Evolutionary conservation across 2,329 filamentous ascomycete species (phyloP), one percentile per base, ranked within the genome.

Genomic region (Cercospora zeae-maydis): DNA sequence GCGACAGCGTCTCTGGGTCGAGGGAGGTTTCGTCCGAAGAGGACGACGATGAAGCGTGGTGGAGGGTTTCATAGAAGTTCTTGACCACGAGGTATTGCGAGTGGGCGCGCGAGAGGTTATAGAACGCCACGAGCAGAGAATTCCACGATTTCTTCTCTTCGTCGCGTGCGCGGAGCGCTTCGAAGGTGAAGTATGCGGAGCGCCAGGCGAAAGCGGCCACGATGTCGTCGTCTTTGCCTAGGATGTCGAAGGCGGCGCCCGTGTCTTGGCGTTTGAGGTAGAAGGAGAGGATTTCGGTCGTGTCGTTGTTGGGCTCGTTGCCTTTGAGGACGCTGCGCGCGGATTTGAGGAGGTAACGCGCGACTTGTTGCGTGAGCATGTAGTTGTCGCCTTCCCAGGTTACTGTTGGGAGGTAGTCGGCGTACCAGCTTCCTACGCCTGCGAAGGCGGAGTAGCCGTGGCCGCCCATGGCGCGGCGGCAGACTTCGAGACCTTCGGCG

Each of bases 361-460:
- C 87, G 2, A 92, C 89, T 78, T 92, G 89, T 75, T 92, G 89
- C 9, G 88, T 90, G 63, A 92, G 80, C 89, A 92, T 91, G 79
- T 90, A 92, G 80, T 91, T 91, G 78, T 91, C 89, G 49, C 89
- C 89, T 74, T 92, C 89, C 86, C 87, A 90, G 9, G 88, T 90
- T 3, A 81, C 78, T 0, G 84, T 89, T 14, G 90, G 88, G 1
- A 92, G 81, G 73, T 92, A 91, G 74, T 92, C 89, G 30, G 88
- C 82, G 70, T 91, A 92, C 83, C 85, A 90, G 16, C 83, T 78
- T 1, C 88, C 89, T 68, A 93, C 90, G n/a, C 90, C 90, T 59
- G 86, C 86, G 78, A 91, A 91, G 71, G 83, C 86, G 59, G 83
- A 87, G 79, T 91, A 92, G 52, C 89, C 89, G 74, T 92, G 90